Evolutionary conservation across 257 asterid species (phyloP), one percentile per base, ranked within the genome.

Genomic region (Ocimum tenuiflorum): DNA sequence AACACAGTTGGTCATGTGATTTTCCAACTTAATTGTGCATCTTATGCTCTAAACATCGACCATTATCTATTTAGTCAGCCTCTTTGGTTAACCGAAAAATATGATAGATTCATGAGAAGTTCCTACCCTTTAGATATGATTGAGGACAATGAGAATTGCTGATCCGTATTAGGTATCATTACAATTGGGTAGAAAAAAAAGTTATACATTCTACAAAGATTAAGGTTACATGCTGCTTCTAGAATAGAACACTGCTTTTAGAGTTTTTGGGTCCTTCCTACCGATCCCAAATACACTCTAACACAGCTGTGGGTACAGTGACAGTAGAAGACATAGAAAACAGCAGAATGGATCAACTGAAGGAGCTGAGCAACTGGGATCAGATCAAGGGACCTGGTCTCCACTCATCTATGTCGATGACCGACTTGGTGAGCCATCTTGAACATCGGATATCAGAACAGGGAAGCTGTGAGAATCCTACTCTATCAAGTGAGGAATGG

Each of bases 371-470:
- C 72, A 79, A 81, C 71, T 85, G 94, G 94, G 94, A 86, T 60
- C 94, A 85, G 77, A 78, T 89, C 61, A 82, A 58, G 71, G 97
- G 83, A 0, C 97, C 96, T 0, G 95, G 96, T 11, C 72, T 90
- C 55, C 91, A 72, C 15, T 60, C 82, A 10, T 90, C 97, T 3
- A 88, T 94, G 97, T 94, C 99, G 1, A 94, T 94, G 96, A 83
- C 80, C 45, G 97, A 94, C 66, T 61, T 94, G 17, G 96, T 94
- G 48, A 88, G 78, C 73, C 96, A 94, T 73, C 88, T 94, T n/a
- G 99, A 94, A 50, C 78, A 62, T 38, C 86, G 95, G 56, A 63
- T 90, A 48, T 88, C 96, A 8, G 96, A 82, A 76, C 95, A 91
- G 72, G 85, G 82, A 17, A 48, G 86, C 8, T 73, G 89, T 1